Evolutionary conservation across 805 yeast genomes (phyloP).

Genomic region (Helenozyma rhizophorensis): DNA sequence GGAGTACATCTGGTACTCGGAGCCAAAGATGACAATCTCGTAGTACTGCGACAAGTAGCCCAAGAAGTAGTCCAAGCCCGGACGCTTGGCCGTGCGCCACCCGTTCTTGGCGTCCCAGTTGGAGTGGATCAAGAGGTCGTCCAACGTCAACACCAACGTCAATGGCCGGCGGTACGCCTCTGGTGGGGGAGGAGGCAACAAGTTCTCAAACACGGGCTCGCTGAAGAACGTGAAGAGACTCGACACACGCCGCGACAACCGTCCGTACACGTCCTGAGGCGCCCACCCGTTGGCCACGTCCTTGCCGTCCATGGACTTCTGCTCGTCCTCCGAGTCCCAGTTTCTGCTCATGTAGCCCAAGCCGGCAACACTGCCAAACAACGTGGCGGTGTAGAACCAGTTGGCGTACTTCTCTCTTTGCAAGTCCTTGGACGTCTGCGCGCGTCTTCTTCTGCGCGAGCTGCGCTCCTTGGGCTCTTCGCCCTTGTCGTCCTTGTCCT

Average conservation of each 20-base stretch:
- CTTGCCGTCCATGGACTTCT: slow-evolving; percentile 45
- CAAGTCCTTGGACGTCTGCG: slow-evolving; percentile 63
- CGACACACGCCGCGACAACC: slow-evolving; percentile 68
- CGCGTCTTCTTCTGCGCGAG: slow-evolving; percentile 33
- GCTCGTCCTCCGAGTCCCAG: slow-evolving; percentile 77
- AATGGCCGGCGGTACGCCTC: slow-evolving; percentile 90
- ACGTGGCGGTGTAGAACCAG: slow-evolving; percentile 58
- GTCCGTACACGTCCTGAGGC: slow-evolving; percentile 57
- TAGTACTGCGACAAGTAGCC: slow-evolving; percentile 93
- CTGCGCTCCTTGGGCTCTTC: slow-evolving; percentile 12
- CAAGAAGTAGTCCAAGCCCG: slow-evolving; percentile 94
- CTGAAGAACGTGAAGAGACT: slow-evolving; percentile 78
- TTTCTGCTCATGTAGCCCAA: slow-evolving; percentile 70
- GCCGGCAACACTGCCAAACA: slow-evolving; percentile 52
- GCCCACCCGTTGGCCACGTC: slow-evolving; percentile 64
- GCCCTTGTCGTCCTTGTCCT: slow-evolving; percentile 14
- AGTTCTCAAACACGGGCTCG: slow-evolving; percentile 90
- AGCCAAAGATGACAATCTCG: slow-evolving; percentile 88
- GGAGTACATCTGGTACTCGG: slow-evolving; percentile 79
- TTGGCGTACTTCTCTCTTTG: slow-evolving; percentile 82
- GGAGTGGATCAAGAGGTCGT: slow-evolving; percentile 85
- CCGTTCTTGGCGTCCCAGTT: slow-evolving; percentile 90
- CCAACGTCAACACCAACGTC: slow-evolving; percentile 84
- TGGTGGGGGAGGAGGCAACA: slow-evolving; percentile 89
- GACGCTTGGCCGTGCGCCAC: slow-evolving; percentile 99